Evolutionary conservation across 2,329 filamentous ascomycete genomes (phyloP).

Genomic region (Apiospora marii): DNA sequence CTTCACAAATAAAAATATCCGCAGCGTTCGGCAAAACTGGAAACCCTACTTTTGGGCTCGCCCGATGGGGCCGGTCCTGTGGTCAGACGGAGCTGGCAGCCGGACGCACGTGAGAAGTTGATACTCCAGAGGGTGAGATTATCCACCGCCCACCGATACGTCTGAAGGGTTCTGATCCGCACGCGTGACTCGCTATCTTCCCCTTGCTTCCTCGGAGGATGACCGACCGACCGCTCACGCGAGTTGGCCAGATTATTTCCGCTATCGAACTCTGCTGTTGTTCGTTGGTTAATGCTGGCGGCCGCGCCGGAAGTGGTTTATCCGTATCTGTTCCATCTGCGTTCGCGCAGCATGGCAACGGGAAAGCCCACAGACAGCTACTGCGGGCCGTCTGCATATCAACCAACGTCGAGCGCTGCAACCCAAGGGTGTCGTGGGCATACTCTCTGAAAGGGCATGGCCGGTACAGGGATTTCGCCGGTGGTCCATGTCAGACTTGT

Average conservation of each 20-base stretch:
- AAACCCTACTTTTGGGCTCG: background rate
- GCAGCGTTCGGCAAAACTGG: background rate
- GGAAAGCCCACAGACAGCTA: background rate
- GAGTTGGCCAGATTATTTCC: background rate
- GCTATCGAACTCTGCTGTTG: background rate
- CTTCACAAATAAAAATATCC: background rate
- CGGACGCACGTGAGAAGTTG: constrained; percentile 14
- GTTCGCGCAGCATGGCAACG: background rate
- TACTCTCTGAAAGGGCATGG: background rate
- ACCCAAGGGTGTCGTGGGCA: background rate
- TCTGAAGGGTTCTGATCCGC: constrained; percentile 4
- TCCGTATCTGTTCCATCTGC: no score
- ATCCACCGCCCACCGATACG: background rate
- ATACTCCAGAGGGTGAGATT: constrained; percentile 19
- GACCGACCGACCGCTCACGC: background rate
- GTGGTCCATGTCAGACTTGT: background rate
- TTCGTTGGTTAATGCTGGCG: background rate
- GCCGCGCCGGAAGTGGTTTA: background rate
- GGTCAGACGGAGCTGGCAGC: constrained; percentile 12
- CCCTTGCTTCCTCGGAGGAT: background rate
- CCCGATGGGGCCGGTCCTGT: background rate
- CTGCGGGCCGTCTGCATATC: background rate
- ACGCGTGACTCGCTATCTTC: background rate
- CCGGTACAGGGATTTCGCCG: background rate
- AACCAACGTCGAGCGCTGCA: background rate